These are phyloP conservation scores for Amanita jacksonii DNA, from an alignment of 768 basidiomycete genomes.

Conservation along the genomic window DNA sequence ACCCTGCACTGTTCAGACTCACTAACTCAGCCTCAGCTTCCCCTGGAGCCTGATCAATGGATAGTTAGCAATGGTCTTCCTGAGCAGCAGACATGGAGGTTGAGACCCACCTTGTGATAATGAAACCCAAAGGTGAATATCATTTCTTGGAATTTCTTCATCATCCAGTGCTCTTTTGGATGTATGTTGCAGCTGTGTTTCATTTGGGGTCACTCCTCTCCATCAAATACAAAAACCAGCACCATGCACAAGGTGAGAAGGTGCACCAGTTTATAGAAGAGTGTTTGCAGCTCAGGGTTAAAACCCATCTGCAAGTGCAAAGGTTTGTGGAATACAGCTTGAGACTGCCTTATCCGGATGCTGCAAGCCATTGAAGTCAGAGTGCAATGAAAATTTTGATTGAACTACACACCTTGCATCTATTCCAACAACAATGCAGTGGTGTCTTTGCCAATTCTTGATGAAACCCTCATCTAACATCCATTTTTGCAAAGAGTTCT, in stretches of 20 bases:
- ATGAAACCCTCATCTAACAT: background rate
- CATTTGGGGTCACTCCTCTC: constrained; percentile 67
- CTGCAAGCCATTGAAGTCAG: background rate
- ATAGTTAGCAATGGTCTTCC: background rate
- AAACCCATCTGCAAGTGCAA: background rate
- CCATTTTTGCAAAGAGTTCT: background rate
- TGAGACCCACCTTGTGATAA: constrained; percentile 17
- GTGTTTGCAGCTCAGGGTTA: background rate
- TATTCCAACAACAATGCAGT: background rate
- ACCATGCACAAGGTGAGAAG: constrained; percentile 71
- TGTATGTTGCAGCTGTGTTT: constrained; percentile 60
- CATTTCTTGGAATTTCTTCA: background rate
- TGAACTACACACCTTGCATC: background rate
- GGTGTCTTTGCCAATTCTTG: background rate
- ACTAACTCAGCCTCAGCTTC: constrained; percentile 6
- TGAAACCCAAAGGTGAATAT: background rate
- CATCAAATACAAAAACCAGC: constrained; percentile 89
- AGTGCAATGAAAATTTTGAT: background rate
- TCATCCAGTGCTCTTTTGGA: background rate
- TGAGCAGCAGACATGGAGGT: background rate
- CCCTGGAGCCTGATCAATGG: background rate
- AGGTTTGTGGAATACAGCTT: background rate
- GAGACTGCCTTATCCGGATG: background rate
- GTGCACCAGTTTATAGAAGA: background rate
- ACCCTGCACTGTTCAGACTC: background rate